phyloP scores from a whole-genome alignment of 768 basidiomycete genomes.

The Pulveroboletus sp. region DNA sequence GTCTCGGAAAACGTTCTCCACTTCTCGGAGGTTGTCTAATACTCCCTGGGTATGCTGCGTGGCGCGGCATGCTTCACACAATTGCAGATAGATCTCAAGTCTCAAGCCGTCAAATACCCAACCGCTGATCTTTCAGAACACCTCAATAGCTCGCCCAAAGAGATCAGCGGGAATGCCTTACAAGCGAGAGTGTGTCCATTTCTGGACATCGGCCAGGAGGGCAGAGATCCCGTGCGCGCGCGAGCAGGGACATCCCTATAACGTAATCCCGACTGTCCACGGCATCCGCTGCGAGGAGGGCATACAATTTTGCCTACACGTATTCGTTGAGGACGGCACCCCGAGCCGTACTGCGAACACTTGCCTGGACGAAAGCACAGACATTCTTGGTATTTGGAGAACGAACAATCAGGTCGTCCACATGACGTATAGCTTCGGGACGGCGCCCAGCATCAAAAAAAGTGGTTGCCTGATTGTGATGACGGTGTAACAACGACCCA shows the following conservation, averaged over 20 bases:
- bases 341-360: background rate
- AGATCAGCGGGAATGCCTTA: background rate
- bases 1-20: slow-evolving; percentile 3
- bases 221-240: slow-evolving; percentile 9
- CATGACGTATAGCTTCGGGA: background rate
- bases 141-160: background rate
- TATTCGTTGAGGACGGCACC: background rate
- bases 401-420: background rate
- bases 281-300: slow-evolving; percentile 8
- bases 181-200: slow-evolving; percentile 13
- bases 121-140: slow-evolving; percentile 8
- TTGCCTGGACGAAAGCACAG: slow-evolving; percentile 13
- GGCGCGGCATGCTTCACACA: slow-evolving; percentile 7
- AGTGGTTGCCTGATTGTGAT: slow-evolving; percentile 5
- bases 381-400: background rate
- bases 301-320: slow-evolving; percentile 14
- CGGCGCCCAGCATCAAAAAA: slow-evolving; percentile 4
- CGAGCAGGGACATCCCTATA: background rate
- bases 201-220: slow-evolving; percentile 5
- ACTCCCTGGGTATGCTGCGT: background rate
- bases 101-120: slow-evolving; percentile 15
- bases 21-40: background rate
- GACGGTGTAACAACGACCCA: background rate
- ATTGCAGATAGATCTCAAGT: slow-evolving; percentile 3
- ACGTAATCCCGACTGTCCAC: background rate